Percentiles rank a stretch among this genome's conserved stretches.
Evolutionary conservation across 768 basidiomycete genomes (phyloP).

Genomic region (Coprinopsis sp.): DNA sequence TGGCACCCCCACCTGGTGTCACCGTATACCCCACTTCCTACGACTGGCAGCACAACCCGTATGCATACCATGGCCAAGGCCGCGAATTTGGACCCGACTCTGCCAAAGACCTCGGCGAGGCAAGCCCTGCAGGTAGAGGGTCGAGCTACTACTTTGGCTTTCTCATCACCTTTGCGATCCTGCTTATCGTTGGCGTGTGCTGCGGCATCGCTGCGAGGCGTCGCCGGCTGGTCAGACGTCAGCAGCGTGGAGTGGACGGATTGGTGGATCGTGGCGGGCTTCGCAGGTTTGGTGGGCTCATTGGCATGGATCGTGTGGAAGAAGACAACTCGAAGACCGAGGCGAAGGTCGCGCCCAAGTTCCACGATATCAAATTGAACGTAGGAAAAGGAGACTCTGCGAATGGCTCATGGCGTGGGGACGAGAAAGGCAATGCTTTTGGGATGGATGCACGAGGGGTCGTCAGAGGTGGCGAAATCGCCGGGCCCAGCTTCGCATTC

Average conservation of each 20-base stretch:
- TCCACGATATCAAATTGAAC: no score
- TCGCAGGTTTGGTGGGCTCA: not conserved
- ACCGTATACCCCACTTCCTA: no score
- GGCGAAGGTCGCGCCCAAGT: slow-evolving; percentile 8
- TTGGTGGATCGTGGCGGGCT: slow-evolving; percentile 17
- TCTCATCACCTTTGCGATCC: slow-evolving; percentile 43
- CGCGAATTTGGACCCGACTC: not conserved
- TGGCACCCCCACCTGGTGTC: no score
- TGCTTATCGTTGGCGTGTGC: slow-evolving; percentile 47
- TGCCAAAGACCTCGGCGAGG: not conserved
- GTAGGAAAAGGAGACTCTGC: no score
- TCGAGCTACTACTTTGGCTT: slow-evolving; percentile 51
- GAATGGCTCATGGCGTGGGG: no score
- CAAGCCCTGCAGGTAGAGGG: slow-evolving; percentile 20
- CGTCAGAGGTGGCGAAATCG: no score
- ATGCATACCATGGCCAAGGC: no score
- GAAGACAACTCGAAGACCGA: not conserved
- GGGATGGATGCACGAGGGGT: no score
- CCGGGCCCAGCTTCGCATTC: no score
- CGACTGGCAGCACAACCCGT: no score
- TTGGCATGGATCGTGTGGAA: slow-evolving; percentile 4
- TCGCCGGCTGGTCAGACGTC: slow-evolving; percentile 27
- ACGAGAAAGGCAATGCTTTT: no score
- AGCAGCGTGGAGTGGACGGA: slow-evolving; percentile 14
- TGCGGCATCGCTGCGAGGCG: slow-evolving; percentile 48